These are phyloP conservation scores for Gaultheria prostrata DNA, from an alignment of 148 eudicot species.

Conservation along the genomic window DNA sequence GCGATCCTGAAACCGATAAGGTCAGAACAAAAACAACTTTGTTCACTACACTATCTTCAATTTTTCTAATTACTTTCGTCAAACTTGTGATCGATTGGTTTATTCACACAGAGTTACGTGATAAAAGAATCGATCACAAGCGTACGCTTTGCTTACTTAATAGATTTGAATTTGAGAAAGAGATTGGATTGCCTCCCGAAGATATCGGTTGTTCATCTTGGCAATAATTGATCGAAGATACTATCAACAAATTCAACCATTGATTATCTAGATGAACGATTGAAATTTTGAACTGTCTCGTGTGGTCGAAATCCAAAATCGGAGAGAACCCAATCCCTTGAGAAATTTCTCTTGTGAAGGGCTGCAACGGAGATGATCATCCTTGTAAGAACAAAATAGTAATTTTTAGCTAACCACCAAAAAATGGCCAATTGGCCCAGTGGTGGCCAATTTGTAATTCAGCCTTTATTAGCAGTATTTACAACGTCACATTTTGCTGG, in stretches of 20 bases:
- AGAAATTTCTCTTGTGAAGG: not conserved
- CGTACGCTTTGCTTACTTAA: not conserved
- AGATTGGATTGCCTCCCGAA: not conserved
- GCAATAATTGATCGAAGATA: not conserved
- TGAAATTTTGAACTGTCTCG: not conserved
- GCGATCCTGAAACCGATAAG: constrained; percentile 85
- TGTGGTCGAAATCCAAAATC: not conserved
- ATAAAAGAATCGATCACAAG: not conserved
- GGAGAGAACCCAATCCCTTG: not conserved
- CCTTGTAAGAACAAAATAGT: not conserved
- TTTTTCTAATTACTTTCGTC: not conserved
- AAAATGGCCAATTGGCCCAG: no score
- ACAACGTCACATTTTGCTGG: no score
- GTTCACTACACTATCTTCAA: not conserved
- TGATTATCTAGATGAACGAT: not conserved
- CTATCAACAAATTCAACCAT: not conserved
- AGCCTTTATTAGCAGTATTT: no score
- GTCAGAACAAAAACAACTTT: constrained; percentile 22
- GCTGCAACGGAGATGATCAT: not conserved
- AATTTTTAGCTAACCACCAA: no score
- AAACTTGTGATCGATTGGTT: not conserved
- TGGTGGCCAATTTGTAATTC: no score
- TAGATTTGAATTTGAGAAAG: not conserved
- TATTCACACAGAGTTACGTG: not conserved
- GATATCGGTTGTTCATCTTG: not conserved